Percentiles rank a stretch among this genome's conserved stretches.
These are phyloP conservation scores for Mycena leptocephala DNA, from an alignment of 768 basidiomycete genomes.

Conservation along the genomic window DNA sequence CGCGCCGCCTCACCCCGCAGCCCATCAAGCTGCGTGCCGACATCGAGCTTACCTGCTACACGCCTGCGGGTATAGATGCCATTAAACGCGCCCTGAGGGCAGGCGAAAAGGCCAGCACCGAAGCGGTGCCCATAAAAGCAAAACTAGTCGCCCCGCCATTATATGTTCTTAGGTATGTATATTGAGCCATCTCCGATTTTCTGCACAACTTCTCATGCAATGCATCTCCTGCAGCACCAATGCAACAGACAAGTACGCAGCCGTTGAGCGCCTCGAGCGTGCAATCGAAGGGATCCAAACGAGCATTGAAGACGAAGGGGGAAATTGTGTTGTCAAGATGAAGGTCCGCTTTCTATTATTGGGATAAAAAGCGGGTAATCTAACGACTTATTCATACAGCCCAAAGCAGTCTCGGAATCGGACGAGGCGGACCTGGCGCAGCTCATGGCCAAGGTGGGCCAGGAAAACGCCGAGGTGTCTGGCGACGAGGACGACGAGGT, in stretches of 20 bases:
- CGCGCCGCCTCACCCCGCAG: slow-evolving; percentile 95
- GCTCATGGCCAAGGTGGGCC: slow-evolving; percentile 95
- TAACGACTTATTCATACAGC: slow-evolving; percentile 62
- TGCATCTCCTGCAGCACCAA: slow-evolving; percentile 72
- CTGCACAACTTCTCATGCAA: not conserved
- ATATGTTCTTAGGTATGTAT: slow-evolving; percentile 83
- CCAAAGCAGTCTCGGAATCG: slow-evolving; percentile 97
- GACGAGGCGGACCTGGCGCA: slow-evolving; percentile 98
- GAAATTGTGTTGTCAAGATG: slow-evolving; percentile 95
- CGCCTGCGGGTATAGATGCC: slow-evolving; percentile 95
- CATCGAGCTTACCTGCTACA: slow-evolving; percentile 97
- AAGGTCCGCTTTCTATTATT: slow-evolving; percentile 69
- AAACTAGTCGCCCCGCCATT: slow-evolving; percentile 96
- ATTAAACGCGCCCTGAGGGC: slow-evolving; percentile 93
- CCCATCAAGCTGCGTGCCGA: slow-evolving; percentile 99
- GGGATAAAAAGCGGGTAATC: too few species aligned
- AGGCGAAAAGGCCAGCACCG: slow-evolving; percentile 90
- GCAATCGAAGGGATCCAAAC: slow-evolving; percentile 93
- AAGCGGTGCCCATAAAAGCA: slow-evolving; percentile 96
- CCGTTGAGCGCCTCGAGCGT: slow-evolving; percentile 94
- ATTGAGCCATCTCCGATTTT: not conserved
- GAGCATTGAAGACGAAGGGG: slow-evolving; percentile 89
- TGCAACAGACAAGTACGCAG: slow-evolving; percentile 96
- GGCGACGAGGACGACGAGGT: slow-evolving; percentile 94
- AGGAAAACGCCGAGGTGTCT: slow-evolving; percentile 96